Base-by-base conservation (phyloP, 371 early-diverging fungal species). In the Mucor lusitanicus region DNA sequence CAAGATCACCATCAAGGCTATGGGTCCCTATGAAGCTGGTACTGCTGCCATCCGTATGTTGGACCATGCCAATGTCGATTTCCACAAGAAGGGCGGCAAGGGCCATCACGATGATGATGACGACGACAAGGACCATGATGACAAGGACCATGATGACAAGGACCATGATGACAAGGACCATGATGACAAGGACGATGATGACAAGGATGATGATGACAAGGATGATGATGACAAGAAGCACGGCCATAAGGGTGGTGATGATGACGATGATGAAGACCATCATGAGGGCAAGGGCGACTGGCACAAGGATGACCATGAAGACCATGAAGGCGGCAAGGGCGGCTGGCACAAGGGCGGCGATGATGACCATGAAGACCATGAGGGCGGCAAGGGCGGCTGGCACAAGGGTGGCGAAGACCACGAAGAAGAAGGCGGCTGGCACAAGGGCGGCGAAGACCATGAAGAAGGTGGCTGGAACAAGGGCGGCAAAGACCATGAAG, bases 1-100 rank as follows among this genome's bases (percentile, higher is more conserved):
- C 73, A 72, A 72, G 37, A 83, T 83, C 63, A 74, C 76, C 28
- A 80, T 83, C 57, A 72, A 73, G 60, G 83, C 83, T 37, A 59
- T 21, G 15, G 74, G 81, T 39, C 80, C 83, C 21, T 80, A 77
- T 65, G 78, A 79, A 25, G 77, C 78, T 42, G 83, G 83, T 57
- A 80, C 77, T 30, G 83, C 78, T 61, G 83, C 83, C 50, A 79
- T 83, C 21, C 83, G 83, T 55, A 39, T 83, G 23, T 57, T 83
- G 37, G 63, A 69, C 32, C 67, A 66, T 9, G 25, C 59, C 12
- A 59, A 57, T n/a, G 61, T 55, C 50, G 66, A 61, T 37, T 62
- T 59, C 58, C 30, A 57, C 40, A 62, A 64, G 54, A 74, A 74
- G 63, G 70, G 70, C 39, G 59, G 46, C 25, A 39, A 64, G 13